Conservation (phyloP, 768 basidiomycete genomes). For the Hygrophorus russula region DNA sequence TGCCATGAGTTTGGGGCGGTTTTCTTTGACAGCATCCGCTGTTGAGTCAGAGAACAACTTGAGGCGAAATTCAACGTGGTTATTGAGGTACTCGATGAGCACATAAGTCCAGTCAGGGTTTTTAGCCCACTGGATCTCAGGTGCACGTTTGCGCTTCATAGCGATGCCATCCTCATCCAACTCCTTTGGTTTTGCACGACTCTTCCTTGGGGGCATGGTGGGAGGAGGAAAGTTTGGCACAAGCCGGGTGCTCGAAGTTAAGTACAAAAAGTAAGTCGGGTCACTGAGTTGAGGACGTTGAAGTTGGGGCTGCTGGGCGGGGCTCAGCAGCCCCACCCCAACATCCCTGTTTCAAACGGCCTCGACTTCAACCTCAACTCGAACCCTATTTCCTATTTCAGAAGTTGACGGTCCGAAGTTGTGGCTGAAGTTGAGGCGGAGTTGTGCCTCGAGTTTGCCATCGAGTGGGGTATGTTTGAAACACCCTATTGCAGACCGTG, state of each 20-base stretch:
- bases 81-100: constrained; percentile 1
- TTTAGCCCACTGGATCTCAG: no score
- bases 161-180: no score
- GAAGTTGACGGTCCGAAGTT: neutral
- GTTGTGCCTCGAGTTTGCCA: neutral
- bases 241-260: neutral
- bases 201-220: neutral
- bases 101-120: neutral
- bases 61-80: constrained; percentile 8
- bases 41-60: constrained; percentile 19
- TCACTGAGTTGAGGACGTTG: neutral
- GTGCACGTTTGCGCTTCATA: no score
- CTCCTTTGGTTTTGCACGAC: neutral
- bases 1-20: constrained; percentile 8
- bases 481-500: no score
- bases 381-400: neutral
- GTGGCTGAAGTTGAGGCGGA: neutral
- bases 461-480: no score
- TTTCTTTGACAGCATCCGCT: constrained; percentile 13
- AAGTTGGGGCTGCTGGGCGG: neutral
- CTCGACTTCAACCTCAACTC: neutral
- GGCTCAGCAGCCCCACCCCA: neutral
- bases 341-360: neutral
- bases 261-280: neutral
- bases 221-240: neutral